Conservation (phyloP, 2,329 filamentous ascomycete genomes). For the Periconia sp. region DNA sequence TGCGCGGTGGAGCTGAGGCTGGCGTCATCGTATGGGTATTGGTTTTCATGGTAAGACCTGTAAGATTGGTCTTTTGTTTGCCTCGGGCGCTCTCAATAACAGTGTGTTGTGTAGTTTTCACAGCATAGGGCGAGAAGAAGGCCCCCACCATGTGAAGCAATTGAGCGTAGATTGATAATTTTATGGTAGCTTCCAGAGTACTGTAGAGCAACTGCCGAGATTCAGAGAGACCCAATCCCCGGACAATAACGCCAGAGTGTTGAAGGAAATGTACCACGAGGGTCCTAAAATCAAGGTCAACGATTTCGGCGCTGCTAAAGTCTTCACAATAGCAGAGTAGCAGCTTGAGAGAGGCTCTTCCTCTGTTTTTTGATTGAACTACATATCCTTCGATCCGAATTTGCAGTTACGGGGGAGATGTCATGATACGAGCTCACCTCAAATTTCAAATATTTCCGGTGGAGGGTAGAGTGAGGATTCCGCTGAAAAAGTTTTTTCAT, state of each 20-base stretch:
- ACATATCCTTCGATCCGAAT: no score
- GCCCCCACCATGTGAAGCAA: conserved; percentile 19
- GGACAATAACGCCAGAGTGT: conserved; percentile 6
- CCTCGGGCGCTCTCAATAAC: conserved; percentile 23
- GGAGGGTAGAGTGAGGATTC: no score
- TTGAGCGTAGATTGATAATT: conserved; percentile 7
- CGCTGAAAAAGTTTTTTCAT: no score
- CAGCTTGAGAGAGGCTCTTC: no score
- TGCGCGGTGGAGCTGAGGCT: conserved; percentile 22
- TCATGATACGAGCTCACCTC: no score
- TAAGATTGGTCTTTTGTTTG: conserved; percentile 1
- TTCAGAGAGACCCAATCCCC: conserved; percentile 2
- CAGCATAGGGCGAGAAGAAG: conserved; percentile 17
- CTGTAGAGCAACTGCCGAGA: conserved; percentile 24
- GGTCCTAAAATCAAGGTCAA: conserved; percentile 11
- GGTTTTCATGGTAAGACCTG: conserved; percentile 9
- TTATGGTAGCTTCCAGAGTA: conserved; percentile 22
- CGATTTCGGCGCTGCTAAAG: conserved; percentile 14
- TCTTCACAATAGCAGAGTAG: conserved; percentile 1
- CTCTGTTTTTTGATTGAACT: no score
- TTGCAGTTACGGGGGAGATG: no score
- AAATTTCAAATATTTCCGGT: no score
- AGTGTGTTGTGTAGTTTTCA: conserved; percentile 12
- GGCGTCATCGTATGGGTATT: conserved; percentile 14
- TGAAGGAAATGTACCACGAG: conserved; percentile 11